Base-by-base conservation (phyloP, 139 green algal species). In the Auxenochlorella pyrenoidosa region DNA sequence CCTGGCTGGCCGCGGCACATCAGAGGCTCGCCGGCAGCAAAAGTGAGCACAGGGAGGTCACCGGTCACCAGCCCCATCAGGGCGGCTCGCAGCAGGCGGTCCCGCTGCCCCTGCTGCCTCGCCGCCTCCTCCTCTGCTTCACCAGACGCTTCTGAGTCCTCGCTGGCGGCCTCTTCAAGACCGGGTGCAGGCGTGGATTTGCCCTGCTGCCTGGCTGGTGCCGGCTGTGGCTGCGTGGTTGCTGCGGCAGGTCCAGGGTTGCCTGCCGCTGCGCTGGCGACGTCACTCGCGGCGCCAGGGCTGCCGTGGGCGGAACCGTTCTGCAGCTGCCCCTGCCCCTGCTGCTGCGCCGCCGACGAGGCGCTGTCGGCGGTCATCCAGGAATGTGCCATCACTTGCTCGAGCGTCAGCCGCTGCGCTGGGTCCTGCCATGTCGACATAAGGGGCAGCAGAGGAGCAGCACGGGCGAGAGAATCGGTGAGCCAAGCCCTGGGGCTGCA, bases 311-410 rank as follows among this genome's bases (percentile, higher is more conserved):
- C 66, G 32, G 32, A 15, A 5, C 66, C 30, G 66, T 36, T 22
- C 13, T 71, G 63, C 63, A 12, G 70, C 71, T 78, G 34, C 71
- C 22, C 47, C 38, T 88, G 75, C 26, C 44, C 60, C 38, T 75
- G 34, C 47, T 90, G 85, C 36, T 51, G 51, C 78, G 6, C 19
- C 34, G 21, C 8, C 30, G 51, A 38, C 15, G 2, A 72, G 3
- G 41, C 54, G 73, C 90, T 86, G 34, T 75, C 87, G 5, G 72
- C 77, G 18, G 93, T 96, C 13, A 95, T 89, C 96, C 96, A 98
- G 21, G 94, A 88, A 84, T 98, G 95, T 2, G 65, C 77, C 90
- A 96, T 94, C 36, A 97, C 80, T 34, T 94, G 87, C 30, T 54
- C 51, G 34, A 98, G 86, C 0, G 89, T 94, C 59, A 97, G 94